Conservation (phyloP, 192 early-diverging fungal genomes). For the Diversispora eburnea region DNA sequence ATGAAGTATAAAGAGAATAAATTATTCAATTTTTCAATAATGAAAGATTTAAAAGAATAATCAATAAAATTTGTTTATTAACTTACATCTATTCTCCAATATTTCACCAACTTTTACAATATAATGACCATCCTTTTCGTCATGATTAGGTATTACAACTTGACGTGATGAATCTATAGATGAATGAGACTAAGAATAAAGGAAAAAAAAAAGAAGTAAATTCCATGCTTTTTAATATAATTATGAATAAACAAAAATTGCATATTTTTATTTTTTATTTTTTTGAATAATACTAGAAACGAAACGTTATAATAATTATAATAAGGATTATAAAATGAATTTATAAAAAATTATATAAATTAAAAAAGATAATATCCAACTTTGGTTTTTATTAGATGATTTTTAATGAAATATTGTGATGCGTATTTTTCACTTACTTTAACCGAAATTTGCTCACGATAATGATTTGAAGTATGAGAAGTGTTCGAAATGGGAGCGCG, state of each 20-base stretch:
- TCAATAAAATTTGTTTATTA: neutral
- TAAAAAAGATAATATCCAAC: no score
- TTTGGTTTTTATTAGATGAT: neutral
- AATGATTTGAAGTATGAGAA: conserved; percentile 11
- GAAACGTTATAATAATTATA: no score
- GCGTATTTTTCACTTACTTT: no score
- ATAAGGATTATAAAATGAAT: no score
- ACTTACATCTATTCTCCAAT: conserved; percentile 74
- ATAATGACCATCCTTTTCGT: conserved; percentile 93
- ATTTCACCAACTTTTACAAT: conserved; percentile 71
- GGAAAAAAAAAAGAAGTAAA: neutral
- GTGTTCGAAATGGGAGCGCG: conserved; percentile 10
- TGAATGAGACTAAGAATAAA: conserved; percentile 6
- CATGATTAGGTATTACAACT: conserved; percentile 50
- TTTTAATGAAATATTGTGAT: neutral
- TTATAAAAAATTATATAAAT: no score
- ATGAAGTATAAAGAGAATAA: conserved; percentile 1
- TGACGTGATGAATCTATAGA: conserved; percentile 17
- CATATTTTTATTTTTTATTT: no score
- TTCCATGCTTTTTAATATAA: no score
- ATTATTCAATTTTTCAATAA: neutral
- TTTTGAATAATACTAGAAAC: no score
- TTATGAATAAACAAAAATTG: no score
- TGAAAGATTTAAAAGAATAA: neutral
- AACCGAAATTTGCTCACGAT: neutral